A percentile compares a stretch with the other conserved stretches of the same genome.
Evolutionary conservation across 1,284 basidiomycete genomes (phyloP).

Genomic region (Pterulicium gracile): DNA sequence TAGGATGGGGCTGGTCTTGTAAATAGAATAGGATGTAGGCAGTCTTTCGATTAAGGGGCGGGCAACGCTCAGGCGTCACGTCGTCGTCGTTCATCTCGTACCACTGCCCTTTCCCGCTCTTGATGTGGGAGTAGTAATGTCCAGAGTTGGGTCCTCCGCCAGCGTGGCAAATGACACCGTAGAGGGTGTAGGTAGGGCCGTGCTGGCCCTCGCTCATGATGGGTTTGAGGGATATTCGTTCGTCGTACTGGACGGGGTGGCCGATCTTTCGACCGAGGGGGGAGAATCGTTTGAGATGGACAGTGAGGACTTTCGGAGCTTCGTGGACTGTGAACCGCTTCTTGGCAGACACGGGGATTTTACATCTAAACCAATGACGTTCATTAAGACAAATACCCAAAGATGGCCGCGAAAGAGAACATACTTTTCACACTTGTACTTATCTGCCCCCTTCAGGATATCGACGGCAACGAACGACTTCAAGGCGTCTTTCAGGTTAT

Average conservation of each 20-base stretch:
- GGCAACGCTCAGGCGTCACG: constrained; percentile 33
- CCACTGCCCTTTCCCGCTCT: constrained; percentile 66
- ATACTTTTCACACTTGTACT: constrained; percentile 97
- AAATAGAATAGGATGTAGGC: constrained; percentile 95
- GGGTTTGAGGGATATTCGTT: constrained; percentile 64
- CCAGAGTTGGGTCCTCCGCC: constrained; percentile 91
- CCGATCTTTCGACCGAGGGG: constrained; percentile 83
- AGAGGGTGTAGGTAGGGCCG: constrained; percentile 79
- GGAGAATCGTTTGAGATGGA: constrained; percentile 96
- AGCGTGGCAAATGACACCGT: constrained; percentile 89
- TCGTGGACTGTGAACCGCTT: constrained; percentile 85
- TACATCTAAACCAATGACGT: constrained; percentile 52
- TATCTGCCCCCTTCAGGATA: constrained; percentile 80
- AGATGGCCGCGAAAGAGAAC: constrained; percentile 18
- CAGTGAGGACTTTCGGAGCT: constrained; percentile 83
- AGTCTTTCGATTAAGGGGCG: constrained; percentile 58
- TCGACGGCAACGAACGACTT: constrained; percentile 80
- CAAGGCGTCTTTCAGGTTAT: constrained; percentile 66
- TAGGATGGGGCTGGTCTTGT: constrained; percentile 59
- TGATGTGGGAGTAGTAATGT: constrained; percentile 90
- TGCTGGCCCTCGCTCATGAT: constrained; percentile 77
- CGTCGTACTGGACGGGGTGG: constrained; percentile 70
- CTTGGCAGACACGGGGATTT: constrained; percentile 77
- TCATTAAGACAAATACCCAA: constrained; percentile 5
- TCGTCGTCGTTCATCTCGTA: constrained; percentile 91